phyloP scores from a whole-genome alignment of 140 eudicot genomes.

The Flaveria floridana region DNA sequence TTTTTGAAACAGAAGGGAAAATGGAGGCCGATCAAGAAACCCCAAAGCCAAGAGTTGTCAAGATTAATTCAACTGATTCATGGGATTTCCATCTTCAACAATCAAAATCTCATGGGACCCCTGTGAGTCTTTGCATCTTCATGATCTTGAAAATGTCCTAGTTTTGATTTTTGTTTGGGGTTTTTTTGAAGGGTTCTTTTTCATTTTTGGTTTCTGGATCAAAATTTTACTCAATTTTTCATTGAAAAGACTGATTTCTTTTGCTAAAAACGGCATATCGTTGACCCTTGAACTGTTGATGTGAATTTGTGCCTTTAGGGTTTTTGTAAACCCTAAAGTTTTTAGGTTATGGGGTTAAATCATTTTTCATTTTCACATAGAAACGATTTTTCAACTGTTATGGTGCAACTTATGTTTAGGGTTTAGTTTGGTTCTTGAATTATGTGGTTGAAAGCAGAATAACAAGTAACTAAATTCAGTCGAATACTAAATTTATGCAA shows the following conservation, averaged over 20 bases:
- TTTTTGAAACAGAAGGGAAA: background rate
- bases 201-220: too few relatives aligned
- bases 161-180: background rate
- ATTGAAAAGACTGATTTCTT: slow-evolving; percentile 6
- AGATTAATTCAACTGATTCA: slow-evolving; percentile 45
- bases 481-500: background rate
- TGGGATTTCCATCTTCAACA: slow-evolving; percentile 53
- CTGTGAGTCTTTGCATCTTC: slow-evolving; percentile 44
- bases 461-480: background rate
- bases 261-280: background rate
- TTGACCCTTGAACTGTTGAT: background rate
- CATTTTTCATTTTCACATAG: too few relatives aligned
- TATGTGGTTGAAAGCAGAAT: background rate
- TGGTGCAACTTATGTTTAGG: background rate
- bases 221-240: too few relatives aligned
- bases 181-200: too few relatives aligned
- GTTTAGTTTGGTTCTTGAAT: background rate
- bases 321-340: too few relatives aligned
- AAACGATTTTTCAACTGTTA: too few relatives aligned
- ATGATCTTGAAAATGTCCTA: background rate
- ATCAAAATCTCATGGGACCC: slow-evolving; percentile 50
- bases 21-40: slow-evolving; percentile 31
- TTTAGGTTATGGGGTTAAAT: background rate
- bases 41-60: slow-evolving; percentile 39
- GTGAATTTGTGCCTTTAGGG: background rate